These are phyloP conservation scores for Verticillium zaregamsianum DNA, from an alignment of 2,329 filamentous ascomycete genomes.

Conservation along the genomic window DNA sequence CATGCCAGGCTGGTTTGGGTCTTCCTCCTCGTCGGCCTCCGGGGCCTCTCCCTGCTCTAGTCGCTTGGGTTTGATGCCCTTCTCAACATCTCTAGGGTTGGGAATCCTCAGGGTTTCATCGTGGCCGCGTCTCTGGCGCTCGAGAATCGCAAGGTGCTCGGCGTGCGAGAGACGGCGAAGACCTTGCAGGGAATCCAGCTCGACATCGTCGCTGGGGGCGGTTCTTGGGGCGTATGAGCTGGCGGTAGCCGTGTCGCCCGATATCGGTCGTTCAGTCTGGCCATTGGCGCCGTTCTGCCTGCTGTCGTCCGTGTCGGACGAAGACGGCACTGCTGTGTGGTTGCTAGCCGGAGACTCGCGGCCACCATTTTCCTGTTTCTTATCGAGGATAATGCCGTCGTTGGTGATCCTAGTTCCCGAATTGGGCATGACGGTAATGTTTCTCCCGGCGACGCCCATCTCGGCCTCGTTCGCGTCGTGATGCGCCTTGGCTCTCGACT, in stretches of 20 bases:
- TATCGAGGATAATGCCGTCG: slow-evolving; percentile 50
- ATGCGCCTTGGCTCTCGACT: slow-evolving; percentile 50
- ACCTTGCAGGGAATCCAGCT: neutral
- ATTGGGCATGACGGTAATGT: slow-evolving; percentile 63
- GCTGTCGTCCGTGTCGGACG: neutral
- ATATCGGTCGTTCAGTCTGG: neutral
- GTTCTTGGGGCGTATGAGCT: neutral
- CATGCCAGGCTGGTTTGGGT: slow-evolving; percentile 13
- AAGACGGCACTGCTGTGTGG: slow-evolving; percentile 5
- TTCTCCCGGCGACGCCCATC: slow-evolving; percentile 59
- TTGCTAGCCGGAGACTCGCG: slow-evolving; percentile 13
- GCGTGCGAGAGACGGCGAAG: slow-evolving; percentile 32
- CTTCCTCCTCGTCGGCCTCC: slow-evolving; percentile 29
- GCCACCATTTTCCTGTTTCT: slow-evolving; percentile 27
- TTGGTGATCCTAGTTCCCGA: slow-evolving; percentile 57
- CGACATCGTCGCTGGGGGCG: neutral
- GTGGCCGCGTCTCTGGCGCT: slow-evolving; percentile 61
- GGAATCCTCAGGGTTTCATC: slow-evolving; percentile 81
- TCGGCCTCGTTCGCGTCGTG: slow-evolving; percentile 47
- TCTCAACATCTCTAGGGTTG: slow-evolving; percentile 84
- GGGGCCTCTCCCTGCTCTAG: slow-evolving; percentile 32
- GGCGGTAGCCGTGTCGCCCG: neutral
- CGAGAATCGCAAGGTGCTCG: slow-evolving; percentile 80
- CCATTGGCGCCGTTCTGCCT: neutral
- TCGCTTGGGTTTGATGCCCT: slow-evolving; percentile 65